phyloP scores from a whole-genome alignment of 2,329 filamentous ascomycete species.

The Fusarium metavorans region DNA sequence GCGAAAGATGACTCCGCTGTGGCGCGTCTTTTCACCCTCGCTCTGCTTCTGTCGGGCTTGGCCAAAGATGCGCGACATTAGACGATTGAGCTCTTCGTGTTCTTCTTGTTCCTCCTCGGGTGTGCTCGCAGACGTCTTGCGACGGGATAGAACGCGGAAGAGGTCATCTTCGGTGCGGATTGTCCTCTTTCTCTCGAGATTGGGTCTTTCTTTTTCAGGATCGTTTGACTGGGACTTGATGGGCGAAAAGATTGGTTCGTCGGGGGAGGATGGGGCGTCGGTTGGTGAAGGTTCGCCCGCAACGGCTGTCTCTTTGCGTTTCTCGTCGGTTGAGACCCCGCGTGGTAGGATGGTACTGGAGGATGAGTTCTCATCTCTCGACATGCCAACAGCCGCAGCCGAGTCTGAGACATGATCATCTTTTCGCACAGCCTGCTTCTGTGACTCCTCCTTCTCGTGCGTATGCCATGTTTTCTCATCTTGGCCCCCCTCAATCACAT shows the following conservation, averaged over 20 bases:
- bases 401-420: background rate
- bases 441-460: background rate
- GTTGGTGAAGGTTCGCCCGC: background rate
- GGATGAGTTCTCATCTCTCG: background rate
- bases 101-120: conserved; percentile 53
- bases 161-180: conserved; percentile 62
- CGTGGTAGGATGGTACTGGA: background rate
- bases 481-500: background rate
- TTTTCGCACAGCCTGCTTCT: background rate
- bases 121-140: conserved; percentile 55
- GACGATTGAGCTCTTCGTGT: conserved; percentile 65
- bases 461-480: background rate
- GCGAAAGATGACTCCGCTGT: conserved; percentile 77
- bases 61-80: conserved; percentile 80
- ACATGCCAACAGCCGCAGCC: background rate
- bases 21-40: conserved; percentile 76
- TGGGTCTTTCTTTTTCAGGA: conserved; percentile 27
- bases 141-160: conserved; percentile 61
- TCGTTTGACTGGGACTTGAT: conserved; percentile 41
- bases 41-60: conserved; percentile 72
- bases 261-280: conserved; percentile 6
- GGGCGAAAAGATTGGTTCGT: conserved; percentile 41
- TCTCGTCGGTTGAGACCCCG: background rate
- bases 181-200: conserved; percentile 41
- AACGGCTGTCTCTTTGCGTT: background rate